Evolutionary conservation across 192 early-diverging fungal species (phyloP).

Genomic region (Spizellomyces sp.): DNA sequence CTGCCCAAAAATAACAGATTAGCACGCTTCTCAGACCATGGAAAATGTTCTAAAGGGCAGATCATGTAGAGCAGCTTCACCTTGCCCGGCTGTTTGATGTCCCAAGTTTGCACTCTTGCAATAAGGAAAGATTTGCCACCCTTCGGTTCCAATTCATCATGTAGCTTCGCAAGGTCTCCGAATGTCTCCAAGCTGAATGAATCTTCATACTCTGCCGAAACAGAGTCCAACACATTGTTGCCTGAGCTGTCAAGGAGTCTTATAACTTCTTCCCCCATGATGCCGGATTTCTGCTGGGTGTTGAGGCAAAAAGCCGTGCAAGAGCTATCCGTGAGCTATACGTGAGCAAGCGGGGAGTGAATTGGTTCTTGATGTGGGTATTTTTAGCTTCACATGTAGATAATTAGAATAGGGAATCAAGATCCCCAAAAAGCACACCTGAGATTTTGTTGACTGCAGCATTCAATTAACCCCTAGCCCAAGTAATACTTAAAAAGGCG

Average conservation of each 20-base stretch:
- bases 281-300: not conserved
- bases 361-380: too few relatives aligned
- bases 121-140: constrained; percentile 59
- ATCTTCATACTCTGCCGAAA: constrained; percentile 64
- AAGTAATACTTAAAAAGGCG: too few relatives aligned
- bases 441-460: too few relatives aligned
- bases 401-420: too few relatives aligned
- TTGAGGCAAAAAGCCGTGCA: too few relatives aligned
- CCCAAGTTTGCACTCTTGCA: constrained; percentile 66
- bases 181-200: constrained; percentile 63
- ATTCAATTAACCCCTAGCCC: too few relatives aligned
- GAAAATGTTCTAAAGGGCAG: not conserved
- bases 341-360: too few relatives aligned
- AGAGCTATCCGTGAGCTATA: too few relatives aligned
- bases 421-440: too few relatives aligned
- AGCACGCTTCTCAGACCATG: constrained; percentile 18
- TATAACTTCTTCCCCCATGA: constrained; percentile 39
- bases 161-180: constrained; percentile 49
- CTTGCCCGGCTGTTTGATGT: constrained; percentile 62
- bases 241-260: constrained; percentile 56
- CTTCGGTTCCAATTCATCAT: constrained; percentile 43
- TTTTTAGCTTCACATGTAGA: too few relatives aligned
- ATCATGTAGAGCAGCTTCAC: constrained; percentile 6
- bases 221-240: constrained; percentile 52
- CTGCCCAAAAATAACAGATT: not conserved